Evolutionary conservation across 345 rosid genomes (phyloP), one percentile per base, ranked within the genome.

Genomic region (Moricandia arvensis): DNA sequence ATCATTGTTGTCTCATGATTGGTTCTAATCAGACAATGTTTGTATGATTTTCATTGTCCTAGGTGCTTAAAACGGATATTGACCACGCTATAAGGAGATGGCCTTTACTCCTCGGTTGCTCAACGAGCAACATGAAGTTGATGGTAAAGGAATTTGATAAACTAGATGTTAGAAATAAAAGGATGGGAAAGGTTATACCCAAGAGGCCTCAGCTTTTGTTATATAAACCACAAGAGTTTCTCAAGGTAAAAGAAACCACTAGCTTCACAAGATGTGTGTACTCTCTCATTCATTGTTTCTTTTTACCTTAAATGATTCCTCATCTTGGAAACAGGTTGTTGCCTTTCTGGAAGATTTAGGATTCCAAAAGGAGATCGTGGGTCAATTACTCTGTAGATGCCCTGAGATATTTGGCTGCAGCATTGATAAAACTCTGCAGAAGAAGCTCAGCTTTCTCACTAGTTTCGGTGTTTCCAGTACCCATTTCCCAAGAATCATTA

Each of bases 21-120:
- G 7, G 75, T 76, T 47, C 31, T 61, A 64, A 13, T 15, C 26
- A 55, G 43, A 33, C 27, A 51, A 6, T 37, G 69, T 15, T 76
- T 54, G 49, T 60, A 58, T 61, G 58, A 13, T 66, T 31, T 41
- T 53, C 10, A 27, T 3, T 79, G 61, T 43, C 45, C 45, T 79
- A 93, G 97, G 88, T 91, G 31, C 87, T 87, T 4, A 81, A 85
- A 86, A 71, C 53, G 57, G 80, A 79, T 34, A 70, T 87, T 31
- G 86, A 91, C 75, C 82, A 66, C 0, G 95, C 91, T 69, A 79
- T 94, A 63, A 86, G 74, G 82, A 79, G 89, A 75, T 91, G 91
- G 94, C 98, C 98, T 79, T 84, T 80, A 64, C 47, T 94, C 37
- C 75, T 94, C 69, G 98, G 96, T 30, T 88, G 97, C 77, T 87